Evolutionary conservation across 2,329 filamentous ascomycete genomes (phyloP), one percentile per base, ranked within the genome.

Genomic region (Sporothrix inflata): DNA sequence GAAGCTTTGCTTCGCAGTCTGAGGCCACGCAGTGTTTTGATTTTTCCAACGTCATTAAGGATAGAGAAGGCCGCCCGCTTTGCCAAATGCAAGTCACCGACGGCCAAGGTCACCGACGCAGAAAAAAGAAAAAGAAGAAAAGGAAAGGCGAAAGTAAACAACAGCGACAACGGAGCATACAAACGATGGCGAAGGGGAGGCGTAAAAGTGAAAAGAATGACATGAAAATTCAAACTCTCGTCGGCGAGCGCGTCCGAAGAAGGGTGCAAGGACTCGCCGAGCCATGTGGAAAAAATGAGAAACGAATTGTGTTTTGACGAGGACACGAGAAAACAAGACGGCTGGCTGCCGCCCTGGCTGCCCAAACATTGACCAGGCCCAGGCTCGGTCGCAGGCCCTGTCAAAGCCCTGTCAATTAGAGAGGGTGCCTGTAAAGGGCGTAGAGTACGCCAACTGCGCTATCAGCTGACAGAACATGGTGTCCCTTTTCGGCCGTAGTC

Each of bases 191-290:
- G 34, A 63, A 49, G 14, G 9, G 1, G 40, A 19, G 60, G 40
- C n/a, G n/a, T n/a, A n/a, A 27, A 12, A 14, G 34, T 40, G 14
- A 63, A 42, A 21, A 12, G 21, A 30, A 55, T 4, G 12, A n/a
- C 21, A 21, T 12, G 4, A 40, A n/a, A 65, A 49, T 34, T 34
- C 42, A 49, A 24, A 24, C 11, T 24, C 9, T 53, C 65, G 21
- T 40, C 66, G 49, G 66, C 49, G 38, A 40, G 34, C 34, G 38
- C 66, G 34, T 57, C 66, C n/a, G 66, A 69, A 51, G 66, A 45
- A n/a, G n/a, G 34, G 12, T 57, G 30, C 14, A n/a, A 40, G 42
- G 63, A 6, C 61, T 66, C 24, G 61, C 61, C 61, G 42, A 65
- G n/a, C 34, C 11, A 65, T 45, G 60, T 45, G 40, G 60, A 34